These are phyloP conservation scores for Ophiostoma sp. DNA, from an alignment of 2,329 filamentous ascomycete species.

Conservation along the genomic window DNA sequence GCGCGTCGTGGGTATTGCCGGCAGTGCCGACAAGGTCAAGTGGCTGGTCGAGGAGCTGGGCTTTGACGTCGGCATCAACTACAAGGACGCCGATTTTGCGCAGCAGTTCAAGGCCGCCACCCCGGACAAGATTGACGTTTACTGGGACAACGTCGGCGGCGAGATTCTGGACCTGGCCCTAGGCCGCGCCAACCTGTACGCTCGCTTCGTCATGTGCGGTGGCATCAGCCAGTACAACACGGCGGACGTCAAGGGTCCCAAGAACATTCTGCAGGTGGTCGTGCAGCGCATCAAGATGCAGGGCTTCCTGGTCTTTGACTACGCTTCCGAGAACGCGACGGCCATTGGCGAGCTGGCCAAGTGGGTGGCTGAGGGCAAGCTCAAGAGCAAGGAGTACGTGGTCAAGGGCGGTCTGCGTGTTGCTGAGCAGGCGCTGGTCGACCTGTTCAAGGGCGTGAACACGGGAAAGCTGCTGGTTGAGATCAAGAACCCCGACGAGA, in stretches of 20 bases:
- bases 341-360: slow-evolving; percentile 62
- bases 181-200: slow-evolving; percentile 58
- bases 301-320: slow-evolving; percentile 74
- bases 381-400: slow-evolving; percentile 71
- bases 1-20: slow-evolving; percentile 56
- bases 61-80: slow-evolving; percentile 68
- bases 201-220: slow-evolving; percentile 72
- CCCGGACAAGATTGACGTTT: slow-evolving; percentile 61
- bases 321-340: slow-evolving; percentile 53
- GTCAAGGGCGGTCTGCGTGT: slow-evolving; percentile 65
- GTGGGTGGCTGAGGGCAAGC: slow-evolving; percentile 71
- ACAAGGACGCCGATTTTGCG: slow-evolving; percentile 64
- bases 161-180: slow-evolving; percentile 69
- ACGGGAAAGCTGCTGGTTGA: slow-evolving; percentile 47
- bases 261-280: slow-evolving; percentile 37
- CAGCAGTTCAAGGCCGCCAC: slow-evolving; percentile 62
- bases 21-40: slow-evolving; percentile 56
- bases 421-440: slow-evolving; percentile 63
- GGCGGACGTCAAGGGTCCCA: slow-evolving; percentile 55
- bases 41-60: slow-evolving; percentile 66
- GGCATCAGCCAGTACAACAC: slow-evolving; percentile 69
- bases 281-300: slow-evolving; percentile 58
- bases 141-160: slow-evolving; percentile 73
- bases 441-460: slow-evolving; percentile 68
- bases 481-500: slow-evolving; percentile 31